Evolutionary conservation across 768 basidiomycete genomes (phyloP).

Genomic region (Leccinum broughii): DNA sequence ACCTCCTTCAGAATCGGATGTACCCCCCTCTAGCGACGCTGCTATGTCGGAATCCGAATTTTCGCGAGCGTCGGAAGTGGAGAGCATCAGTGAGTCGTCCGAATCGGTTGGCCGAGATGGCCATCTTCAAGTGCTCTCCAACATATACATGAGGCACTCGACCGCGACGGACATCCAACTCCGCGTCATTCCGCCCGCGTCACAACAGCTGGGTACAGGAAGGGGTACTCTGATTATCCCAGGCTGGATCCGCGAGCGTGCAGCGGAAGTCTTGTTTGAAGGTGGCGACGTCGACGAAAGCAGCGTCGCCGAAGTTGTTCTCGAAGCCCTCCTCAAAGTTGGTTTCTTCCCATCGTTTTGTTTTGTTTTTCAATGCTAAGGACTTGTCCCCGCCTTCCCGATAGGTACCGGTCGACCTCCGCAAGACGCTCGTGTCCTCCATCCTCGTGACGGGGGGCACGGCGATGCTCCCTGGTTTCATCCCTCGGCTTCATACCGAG

Average conservation of each 20-base stretch:
- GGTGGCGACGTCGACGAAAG: slow-evolving; percentile 86
- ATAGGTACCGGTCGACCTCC: slow-evolving; percentile 88
- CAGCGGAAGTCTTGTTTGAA: slow-evolving; percentile 88
- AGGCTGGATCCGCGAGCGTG: slow-evolving; percentile 93
- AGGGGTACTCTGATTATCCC: slow-evolving; percentile 81
- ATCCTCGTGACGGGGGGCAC: slow-evolving; percentile 90
- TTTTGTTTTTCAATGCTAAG: neutral
- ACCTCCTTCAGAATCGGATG: slow-evolving; percentile 39
- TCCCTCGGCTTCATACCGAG: slow-evolving; percentile 81
- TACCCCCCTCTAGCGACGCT: slow-evolving; percentile 50
- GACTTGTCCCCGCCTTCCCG: neutral
- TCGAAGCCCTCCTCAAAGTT: slow-evolving; percentile 79
- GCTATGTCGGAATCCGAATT: slow-evolving; percentile 71
- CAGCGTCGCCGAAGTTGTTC: slow-evolving; percentile 78
- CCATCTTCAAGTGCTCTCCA: slow-evolving; percentile 27
- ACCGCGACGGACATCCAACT: slow-evolving; percentile 74
- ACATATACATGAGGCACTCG: slow-evolving; percentile 42
- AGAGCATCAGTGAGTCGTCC: slow-evolving; percentile 50
- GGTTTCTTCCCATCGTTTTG: neutral
- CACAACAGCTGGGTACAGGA: slow-evolving; percentile 71
- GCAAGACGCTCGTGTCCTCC: slow-evolving; percentile 78
- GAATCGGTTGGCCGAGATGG: neutral
- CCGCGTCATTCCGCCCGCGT: slow-evolving; percentile 63
- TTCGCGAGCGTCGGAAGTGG: slow-evolving; percentile 49
- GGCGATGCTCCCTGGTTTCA: slow-evolving; percentile 89